phyloP scores from a whole-genome alignment of 371 early-diverging fungal species.

The Mortierella sp. region DNA sequence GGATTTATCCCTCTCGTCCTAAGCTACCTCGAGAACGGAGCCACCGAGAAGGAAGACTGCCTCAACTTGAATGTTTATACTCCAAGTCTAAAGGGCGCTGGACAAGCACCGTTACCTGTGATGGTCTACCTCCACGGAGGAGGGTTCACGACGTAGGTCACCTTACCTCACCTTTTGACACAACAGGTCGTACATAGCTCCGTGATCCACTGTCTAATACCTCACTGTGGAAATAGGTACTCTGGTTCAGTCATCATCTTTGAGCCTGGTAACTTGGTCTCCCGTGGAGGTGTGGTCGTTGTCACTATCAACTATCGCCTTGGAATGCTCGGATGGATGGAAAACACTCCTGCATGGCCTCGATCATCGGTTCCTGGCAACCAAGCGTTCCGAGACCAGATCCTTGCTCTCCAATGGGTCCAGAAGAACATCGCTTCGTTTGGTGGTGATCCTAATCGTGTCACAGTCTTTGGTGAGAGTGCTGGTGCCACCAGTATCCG shows the following conservation, averaged over 20 bases:
- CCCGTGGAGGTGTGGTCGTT: constrained; percentile 32
- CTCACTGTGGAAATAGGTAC: not conserved
- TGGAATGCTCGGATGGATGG: constrained; percentile 54
- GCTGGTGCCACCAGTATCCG: constrained; percentile 55
- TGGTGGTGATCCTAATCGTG: constrained; percentile 55
- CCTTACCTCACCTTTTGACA: not conserved
- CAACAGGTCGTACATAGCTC: not conserved
- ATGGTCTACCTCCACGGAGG: constrained; percentile 38
- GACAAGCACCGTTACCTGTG: constrained; percentile 11
- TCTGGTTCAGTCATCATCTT: constrained; percentile 12
- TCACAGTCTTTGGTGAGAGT: constrained; percentile 57
- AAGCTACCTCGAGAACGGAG: constrained; percentile 12
- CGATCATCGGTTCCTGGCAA: constrained; percentile 30
- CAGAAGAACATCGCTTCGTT: constrained; percentile 56
- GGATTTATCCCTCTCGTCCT: constrained; percentile 19
- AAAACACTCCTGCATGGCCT: not conserved
- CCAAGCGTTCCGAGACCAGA: constrained; percentile 21
- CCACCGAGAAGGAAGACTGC: constrained; percentile 27
- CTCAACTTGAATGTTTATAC: constrained; percentile 30
- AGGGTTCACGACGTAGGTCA: constrained; percentile 18
- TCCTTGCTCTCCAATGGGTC: constrained; percentile 59
- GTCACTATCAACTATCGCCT: constrained; percentile 40
- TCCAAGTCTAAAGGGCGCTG: constrained; percentile 25
- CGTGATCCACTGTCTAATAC: not conserved
- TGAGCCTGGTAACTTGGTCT: constrained; percentile 27